Conservation (phyloP, 768 basidiomycete genomes). For the Gyrodon lividus region DNA sequence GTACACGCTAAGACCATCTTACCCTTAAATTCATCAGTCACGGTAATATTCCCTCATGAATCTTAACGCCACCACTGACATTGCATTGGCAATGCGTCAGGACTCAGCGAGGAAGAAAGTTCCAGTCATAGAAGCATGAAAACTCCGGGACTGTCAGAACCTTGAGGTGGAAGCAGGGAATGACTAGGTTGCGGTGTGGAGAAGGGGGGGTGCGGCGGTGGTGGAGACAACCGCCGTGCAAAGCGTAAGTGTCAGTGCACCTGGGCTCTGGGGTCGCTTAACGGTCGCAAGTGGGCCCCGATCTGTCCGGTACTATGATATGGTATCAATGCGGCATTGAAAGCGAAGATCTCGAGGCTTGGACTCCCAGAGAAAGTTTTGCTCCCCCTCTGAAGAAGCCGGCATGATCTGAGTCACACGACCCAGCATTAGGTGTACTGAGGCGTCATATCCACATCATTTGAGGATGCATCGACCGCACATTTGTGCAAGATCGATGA, state of each 20-base stretch:
- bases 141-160: not conserved
- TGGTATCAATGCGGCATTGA: not conserved
- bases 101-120: no score
- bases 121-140: not conserved
- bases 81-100: no score
- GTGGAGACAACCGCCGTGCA: not conserved
- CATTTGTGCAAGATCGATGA: not conserved
- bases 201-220: not conserved
- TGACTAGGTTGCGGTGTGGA: not conserved
- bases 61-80: no score
- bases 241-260: not conserved
- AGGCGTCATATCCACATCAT: not conserved
- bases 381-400: not conserved
- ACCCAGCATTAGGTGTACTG: not conserved
- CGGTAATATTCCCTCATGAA: no score
- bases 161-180: not conserved
- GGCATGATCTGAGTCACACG: not conserved
- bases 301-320: not conserved
- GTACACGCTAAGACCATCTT: no score
- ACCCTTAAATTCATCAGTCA: no score
- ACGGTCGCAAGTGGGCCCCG: not conserved
- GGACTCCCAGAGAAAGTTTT: not conserved
- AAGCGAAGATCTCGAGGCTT: not conserved
- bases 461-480: not conserved
- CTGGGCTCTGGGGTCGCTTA: not conserved